Evolutionary conservation across 768 basidiomycete genomes (phyloP), one percentile per base, ranked within the genome.

Genomic region (Tricholoma terreum): DNA sequence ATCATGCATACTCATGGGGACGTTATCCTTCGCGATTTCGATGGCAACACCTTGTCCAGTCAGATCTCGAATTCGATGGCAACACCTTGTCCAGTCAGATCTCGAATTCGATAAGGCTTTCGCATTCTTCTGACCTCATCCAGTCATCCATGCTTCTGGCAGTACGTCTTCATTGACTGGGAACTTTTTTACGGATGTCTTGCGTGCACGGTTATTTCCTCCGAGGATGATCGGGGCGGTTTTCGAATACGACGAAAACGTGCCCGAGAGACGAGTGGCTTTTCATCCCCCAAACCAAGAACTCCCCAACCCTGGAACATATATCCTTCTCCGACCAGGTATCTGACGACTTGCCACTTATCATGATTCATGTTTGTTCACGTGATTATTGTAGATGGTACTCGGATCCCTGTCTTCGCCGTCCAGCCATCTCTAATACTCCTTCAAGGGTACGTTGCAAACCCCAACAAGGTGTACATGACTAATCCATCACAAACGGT

Each of bases 61-160:
- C 43, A 46, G 43, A 24, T 46, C 43, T 10, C 24, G 21, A 46
- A 24, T 46, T 46, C 24, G 21, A 46, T 46, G 43, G 43, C 43
- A 46, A 24, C 12, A 46, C 24, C 27, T 46, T 46, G 43, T 46
- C 43, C 43, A 27, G 43, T 46, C 43, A 46, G 43, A 24, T 46
- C 5, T 46, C 27, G 43, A 46, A 46, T 27, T 46, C 43, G 43
- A 46, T 46, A 46, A 27, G 43, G 22, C 43, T 46, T 24, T 46
- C 22, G 27, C 43, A 46, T 46, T 27, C 43, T 46, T 46, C 43
- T 14, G 21, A 46, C 22, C 21, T 46, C 22, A 46, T 46, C 22
- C 14, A 27, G 24, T 46, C 21, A 51, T 56, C 21, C 45, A 64
- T 61, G 61, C 11, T 62, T 62, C 55, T 64, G 63, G 63, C 63